Base-by-base conservation (phyloP, 768 basidiomycete genomes). In the Coprinopsis cinerea region DNA sequence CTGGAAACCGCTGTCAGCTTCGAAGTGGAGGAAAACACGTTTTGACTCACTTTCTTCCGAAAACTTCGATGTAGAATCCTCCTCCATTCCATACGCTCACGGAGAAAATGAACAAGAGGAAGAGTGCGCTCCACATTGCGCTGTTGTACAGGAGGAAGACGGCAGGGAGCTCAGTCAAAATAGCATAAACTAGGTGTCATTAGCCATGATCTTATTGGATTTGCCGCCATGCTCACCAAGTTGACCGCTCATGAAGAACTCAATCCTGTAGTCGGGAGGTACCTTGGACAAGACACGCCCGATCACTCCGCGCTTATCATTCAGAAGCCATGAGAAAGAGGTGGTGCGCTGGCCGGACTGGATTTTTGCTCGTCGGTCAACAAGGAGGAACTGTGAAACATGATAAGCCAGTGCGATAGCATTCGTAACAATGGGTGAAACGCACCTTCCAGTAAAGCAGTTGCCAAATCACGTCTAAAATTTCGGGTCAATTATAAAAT, bases 61-160 rank as follows among this genome's bases (percentile, higher is more conserved):
- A 96, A 17, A 96, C 93, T 64, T 96, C 93, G 47, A 96, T 93
- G 64, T 96, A 96, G 73, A 85, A 96, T 1, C 89, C 90, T 20
- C 88, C 92, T 9, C 94, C 94, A 61, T 97, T 98, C 93, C 93
- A 98, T 0, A 88, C 92, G 52, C 88, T 88, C 39, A 92, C 89
- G 14, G 78, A 72, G 59, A 97, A 90, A 37, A 97, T 86, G 55
- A 78, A 55, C 32, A 94, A 67, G 20, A 97, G 67, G 69, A 92
- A 96, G 1, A 75, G 64, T 15, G 77, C 81, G 57, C 89, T 92
- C 80, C 85, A 89, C 49, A 76, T 70, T 2, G 87, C 68, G 57
- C 83, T 89, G 59, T 88, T 77, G 60, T 95, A 95, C 36, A 96
- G 73, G 24, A 94, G 47, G 59, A 83, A 89, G 3, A 94, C 79